Base-by-base conservation (phyloP, 805 yeast genomes). In the Teunomyces barrocoloradensis region DNA sequence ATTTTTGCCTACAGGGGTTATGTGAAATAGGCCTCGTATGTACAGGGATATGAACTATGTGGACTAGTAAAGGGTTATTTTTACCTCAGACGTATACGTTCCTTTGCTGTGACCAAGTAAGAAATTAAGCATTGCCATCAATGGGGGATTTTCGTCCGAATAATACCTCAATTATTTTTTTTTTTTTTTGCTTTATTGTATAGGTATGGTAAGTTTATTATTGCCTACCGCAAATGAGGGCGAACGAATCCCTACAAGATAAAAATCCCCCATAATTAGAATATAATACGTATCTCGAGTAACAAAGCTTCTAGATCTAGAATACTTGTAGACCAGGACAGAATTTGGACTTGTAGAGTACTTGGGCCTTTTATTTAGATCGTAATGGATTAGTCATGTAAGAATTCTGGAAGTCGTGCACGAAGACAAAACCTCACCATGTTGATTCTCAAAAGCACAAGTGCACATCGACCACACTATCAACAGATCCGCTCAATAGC, bases 401-500 rank as follows among this genome's bases (percentile, higher is more conserved):
- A 35, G 38, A 4, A 18, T 17, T 34, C n/a, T 12, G 20, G 12
- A 12, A 20, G 40, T 37, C 40, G 40, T 37, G 40, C 11, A 21
- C 40, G 17, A n/a, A 6, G 28, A 12, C 29, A 37, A 37, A 37
- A 21, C 23, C 25, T 13, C 40, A 20, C 25, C 20, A 23, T 37
- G 40, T 37, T 21, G 40, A 37, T 37, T 37, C 40, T 21, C 28
- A 37, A 23, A 37, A 27, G 15, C 25, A 12, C 29, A 37, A 30
- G 34, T 32, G 15, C 40, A 37, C 40, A 37, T 23, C 20, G 28
- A 37, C 15, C 40, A 37, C 15, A 37, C 29, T 37, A 37, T 37
- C 40, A 37, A 37, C 40, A 20, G 40, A 37, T 37, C 40, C 29
- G 13, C 40, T 20, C 27, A 37, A 23, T 23, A 37, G 15, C 40